phyloP scores from a whole-genome alignment of 352 stramenopile species.

The Phytophthora podocarpi region DNA sequence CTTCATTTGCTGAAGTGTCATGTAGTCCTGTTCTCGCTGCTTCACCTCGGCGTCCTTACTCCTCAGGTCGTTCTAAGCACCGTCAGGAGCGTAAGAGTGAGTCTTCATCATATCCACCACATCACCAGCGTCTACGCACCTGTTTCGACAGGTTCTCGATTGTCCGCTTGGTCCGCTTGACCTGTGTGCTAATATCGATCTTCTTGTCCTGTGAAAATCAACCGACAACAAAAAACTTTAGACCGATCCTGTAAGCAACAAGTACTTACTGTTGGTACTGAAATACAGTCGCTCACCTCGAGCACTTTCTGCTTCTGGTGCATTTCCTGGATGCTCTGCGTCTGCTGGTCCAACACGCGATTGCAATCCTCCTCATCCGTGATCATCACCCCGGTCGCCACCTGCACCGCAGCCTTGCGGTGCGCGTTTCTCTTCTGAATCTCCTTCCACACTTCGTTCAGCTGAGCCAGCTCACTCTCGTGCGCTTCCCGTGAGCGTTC shows the following conservation, averaged over 20 bases:
- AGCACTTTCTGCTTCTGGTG: conserved; percentile 69
- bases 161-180: conserved; percentile 63
- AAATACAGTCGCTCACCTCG: conserved; percentile 35
- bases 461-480: conserved; percentile 53
- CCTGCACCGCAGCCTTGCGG: conserved; percentile 72
- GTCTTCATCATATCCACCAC: conserved; percentile 3
- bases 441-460: conserved; percentile 69
- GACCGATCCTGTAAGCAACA: neutral
- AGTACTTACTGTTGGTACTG: too few relatives aligned
- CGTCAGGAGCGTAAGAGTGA: neutral
- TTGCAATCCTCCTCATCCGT: conserved; percentile 83
- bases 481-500: conserved; percentile 42
- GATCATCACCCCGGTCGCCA: conserved; percentile 71
- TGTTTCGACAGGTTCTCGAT: conserved; percentile 63
- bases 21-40: conserved; percentile 74
- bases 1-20: conserved; percentile 75
- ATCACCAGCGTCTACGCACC: conserved; percentile 25
- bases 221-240: neutral
- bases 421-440: conserved; percentile 76
- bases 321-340: conserved; percentile 73
- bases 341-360: conserved; percentile 75
- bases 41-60: conserved; percentile 78
- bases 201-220: conserved; percentile 52
- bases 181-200: conserved; percentile 71
- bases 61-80: conserved; percentile 56